These are phyloP conservation scores for Hebeloma cylindrosporum DNA, from an alignment of 768 basidiomycete genomes.

Conservation along the genomic window DNA sequence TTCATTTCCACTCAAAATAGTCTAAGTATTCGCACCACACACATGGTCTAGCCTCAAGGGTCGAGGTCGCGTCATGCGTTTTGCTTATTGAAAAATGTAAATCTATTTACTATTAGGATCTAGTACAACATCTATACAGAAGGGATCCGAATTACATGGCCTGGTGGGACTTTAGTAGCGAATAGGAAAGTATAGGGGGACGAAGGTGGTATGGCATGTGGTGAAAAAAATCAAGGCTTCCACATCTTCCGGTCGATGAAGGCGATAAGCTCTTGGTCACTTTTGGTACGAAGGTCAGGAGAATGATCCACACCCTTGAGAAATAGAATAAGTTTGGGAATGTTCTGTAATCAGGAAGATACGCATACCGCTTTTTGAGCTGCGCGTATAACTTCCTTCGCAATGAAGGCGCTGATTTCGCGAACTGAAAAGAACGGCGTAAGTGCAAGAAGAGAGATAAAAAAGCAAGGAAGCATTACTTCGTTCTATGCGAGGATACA, in stretches of 20 bases:
- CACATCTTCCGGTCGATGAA: constrained; percentile 72
- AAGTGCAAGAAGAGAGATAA: background rate
- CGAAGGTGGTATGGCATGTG: too few relatives aligned
- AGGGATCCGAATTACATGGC: too few relatives aligned
- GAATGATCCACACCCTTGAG: constrained; percentile 55
- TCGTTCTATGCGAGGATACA: constrained; percentile 84
- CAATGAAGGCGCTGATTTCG: constrained; percentile 79
- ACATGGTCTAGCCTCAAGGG: too few relatives aligned
- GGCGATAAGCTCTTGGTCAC: constrained; percentile 51
- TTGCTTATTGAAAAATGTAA: too few relatives aligned
- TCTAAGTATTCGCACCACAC: too few relatives aligned
- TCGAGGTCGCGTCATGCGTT: too few relatives aligned
- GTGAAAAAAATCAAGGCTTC: constrained; percentile 58
- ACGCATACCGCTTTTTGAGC: constrained; percentile 72
- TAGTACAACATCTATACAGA: too few relatives aligned
- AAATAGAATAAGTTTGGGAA: background rate
- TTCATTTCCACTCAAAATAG: too few relatives aligned
- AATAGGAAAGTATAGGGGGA: background rate
- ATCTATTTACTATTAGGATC: too few relatives aligned
- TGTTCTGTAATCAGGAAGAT: constrained; percentile 1
- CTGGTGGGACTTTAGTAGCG: too few relatives aligned
- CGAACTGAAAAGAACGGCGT: constrained; percentile 45
- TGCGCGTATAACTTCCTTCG: constrained; percentile 70
- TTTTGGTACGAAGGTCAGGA: constrained; percentile 51
- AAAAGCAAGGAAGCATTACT: constrained; percentile 34